Evolutionary conservation across 306 rosid genomes (phyloP).

Genomic region (Malus asiatica): DNA sequence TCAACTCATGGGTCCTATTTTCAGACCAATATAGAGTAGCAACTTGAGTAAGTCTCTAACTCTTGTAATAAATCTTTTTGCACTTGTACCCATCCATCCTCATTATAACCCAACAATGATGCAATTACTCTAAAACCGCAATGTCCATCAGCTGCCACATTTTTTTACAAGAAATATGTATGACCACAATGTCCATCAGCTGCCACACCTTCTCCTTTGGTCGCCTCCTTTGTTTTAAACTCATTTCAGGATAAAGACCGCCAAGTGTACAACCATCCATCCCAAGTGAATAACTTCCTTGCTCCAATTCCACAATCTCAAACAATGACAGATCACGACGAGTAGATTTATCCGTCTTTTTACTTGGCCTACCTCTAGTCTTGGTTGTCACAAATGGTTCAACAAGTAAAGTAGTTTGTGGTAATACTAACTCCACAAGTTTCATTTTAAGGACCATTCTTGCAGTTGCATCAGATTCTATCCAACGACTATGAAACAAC

Average conservation of each 20-base stretch:
- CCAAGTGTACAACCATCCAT: neutral
- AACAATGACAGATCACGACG: neutral
- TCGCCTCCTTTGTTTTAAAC: neutral
- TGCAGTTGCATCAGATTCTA: neutral
- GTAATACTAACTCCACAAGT: neutral
- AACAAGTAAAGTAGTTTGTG: neutral
- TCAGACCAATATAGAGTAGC: neutral
- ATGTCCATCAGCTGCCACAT: neutral
- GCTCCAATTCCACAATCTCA: neutral
- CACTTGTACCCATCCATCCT: neutral
- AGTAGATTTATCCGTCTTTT: neutral
- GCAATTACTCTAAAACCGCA: neutral
- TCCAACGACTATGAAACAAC: neutral
- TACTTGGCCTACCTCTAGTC: neutral
- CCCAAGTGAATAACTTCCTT: neutral
- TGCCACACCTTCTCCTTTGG: neutral
- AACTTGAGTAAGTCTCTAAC: neutral
- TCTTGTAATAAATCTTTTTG: neutral
- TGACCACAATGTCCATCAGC: neutral
- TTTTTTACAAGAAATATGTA: neutral
- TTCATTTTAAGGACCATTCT: neutral
- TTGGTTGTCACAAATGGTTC: neutral
- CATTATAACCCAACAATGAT: neutral
- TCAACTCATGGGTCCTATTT: neutral
- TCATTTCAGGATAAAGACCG: neutral